A percentile compares a stretch with the other conserved stretches of the same genome.
Conservation (phyloP, 768 basidiomycete genomes). For the Nevesoporus exiguus region DNA sequence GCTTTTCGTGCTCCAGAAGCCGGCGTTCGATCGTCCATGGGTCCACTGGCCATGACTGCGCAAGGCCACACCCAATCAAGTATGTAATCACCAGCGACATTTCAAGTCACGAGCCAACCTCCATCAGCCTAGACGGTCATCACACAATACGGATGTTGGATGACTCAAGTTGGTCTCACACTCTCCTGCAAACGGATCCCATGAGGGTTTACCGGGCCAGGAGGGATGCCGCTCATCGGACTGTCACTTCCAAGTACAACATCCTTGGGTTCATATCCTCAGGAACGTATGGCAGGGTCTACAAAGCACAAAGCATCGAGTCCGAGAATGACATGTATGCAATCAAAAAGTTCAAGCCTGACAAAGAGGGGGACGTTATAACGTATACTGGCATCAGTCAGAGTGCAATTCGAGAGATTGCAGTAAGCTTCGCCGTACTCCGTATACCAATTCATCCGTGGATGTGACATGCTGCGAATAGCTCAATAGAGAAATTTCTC, state of each 20-base stretch:
- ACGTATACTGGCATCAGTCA: conserved; percentile 98
- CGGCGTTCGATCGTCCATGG: too few relatives aligned
- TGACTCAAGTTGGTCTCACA: conserved; percentile 31
- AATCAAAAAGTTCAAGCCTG: conserved; percentile 99
- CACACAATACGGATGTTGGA: conserved; percentile 34
- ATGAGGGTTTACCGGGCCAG: conserved; percentile 85
- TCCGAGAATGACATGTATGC: conserved; percentile 75
- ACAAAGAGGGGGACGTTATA: conserved; percentile 95
- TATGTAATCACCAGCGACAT: too few relatives aligned
- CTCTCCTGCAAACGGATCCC: conserved; percentile 52
- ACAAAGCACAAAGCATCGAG: conserved; percentile 85
- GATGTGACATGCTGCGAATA: conserved; percentile 27
- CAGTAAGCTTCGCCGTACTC: conserved; percentile 47
- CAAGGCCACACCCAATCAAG: too few relatives aligned
- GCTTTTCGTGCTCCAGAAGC: conserved; percentile 16
- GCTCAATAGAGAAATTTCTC: conserved; percentile 86
- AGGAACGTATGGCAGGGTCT: conserved; percentile 97
- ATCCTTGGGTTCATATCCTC: conserved; percentile 98
- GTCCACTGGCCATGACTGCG: too few relatives aligned
- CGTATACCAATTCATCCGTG: conserved; percentile 16
- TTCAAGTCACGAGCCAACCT: not conserved
- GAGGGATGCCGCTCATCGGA: conserved; percentile 62
- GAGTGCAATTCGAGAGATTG: conserved; percentile 95
- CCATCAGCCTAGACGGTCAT: not conserved
- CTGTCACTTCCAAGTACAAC: conserved; percentile 78